Evolutionary conservation across 768 basidiomycete genomes (phyloP).

Genomic region (Leccinum disarticulatum): DNA sequence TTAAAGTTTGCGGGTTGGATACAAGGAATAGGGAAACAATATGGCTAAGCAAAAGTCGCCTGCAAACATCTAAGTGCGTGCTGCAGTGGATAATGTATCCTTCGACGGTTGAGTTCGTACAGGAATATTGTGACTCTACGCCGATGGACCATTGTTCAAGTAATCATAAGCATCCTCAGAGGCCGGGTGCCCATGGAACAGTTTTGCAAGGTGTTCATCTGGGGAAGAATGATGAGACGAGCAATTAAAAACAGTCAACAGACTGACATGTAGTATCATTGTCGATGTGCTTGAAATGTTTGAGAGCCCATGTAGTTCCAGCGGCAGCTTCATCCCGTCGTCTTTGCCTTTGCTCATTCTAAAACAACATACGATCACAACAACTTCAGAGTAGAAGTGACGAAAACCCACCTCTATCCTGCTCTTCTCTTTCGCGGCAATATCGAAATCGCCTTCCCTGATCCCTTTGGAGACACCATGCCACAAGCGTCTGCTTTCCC

Average conservation of each 20-base stretch:
- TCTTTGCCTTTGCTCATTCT: slow-evolving; percentile 93
- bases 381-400: not conserved
- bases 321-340: slow-evolving; percentile 77
- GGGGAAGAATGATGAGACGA: not conserved
- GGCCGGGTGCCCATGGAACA: slow-evolving; percentile 61
- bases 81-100: slow-evolving; percentile 4
- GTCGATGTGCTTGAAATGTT: slow-evolving; percentile 72
- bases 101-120: slow-evolving; percentile 1
- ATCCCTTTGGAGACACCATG: slow-evolving; percentile 86
- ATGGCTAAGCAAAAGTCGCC: slow-evolving; percentile 19
- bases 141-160: slow-evolving; percentile 49
- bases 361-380: slow-evolving; percentile 2
- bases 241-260: not conserved
- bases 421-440: slow-evolving; percentile 84
- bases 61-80: slow-evolving; percentile 11
- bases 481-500: slow-evolving; percentile 89
- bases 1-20: slow-evolving; percentile 17
- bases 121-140: slow-evolving; percentile 16
- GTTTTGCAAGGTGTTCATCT: slow-evolving; percentile 64
- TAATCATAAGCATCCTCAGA: slow-evolving; percentile 80
- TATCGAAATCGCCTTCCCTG: slow-evolving; percentile 85
- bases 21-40: slow-evolving; percentile 9
- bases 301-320: slow-evolving; percentile 71
- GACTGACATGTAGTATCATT: slow-evolving; percentile 72
- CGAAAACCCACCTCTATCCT: slow-evolving; percentile 73